A percentile compares a stretch with the other conserved stretches of the same genome.
These are phyloP conservation scores for Phialemoniopsis sp. DNA, from an alignment of 2,329 filamentous ascomycete genomes.

Conservation along the genomic window DNA sequence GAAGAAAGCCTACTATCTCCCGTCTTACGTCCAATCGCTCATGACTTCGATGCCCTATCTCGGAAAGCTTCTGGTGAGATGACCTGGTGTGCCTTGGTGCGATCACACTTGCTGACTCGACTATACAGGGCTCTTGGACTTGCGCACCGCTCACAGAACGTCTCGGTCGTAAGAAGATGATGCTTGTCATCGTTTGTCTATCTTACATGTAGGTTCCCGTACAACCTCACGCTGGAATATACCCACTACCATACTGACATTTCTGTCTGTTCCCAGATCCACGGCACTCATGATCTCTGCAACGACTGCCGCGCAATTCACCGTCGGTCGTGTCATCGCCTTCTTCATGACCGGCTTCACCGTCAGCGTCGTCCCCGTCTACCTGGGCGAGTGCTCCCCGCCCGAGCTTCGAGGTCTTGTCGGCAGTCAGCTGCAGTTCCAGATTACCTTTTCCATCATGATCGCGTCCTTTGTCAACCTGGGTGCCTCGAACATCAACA, in stretches of 20 bases:
- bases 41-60: conserved; percentile 4
- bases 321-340: conserved; percentile 20
- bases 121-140: too few species aligned
- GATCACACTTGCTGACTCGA: too few species aligned
- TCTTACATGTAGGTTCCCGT: too few species aligned
- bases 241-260: too few species aligned
- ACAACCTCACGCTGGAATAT: too few species aligned
- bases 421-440: conserved; percentile 18
- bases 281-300: conserved; percentile 21
- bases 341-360: conserved; percentile 25
- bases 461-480: conserved; percentile 18
- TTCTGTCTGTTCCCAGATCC: too few species aligned
- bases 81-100: too few species aligned
- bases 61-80: conserved; percentile 2
- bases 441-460: conserved; percentile 18
- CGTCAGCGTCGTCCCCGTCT: conserved; percentile 25
- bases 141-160: conserved; percentile 16
- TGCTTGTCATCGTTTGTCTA: conserved; percentile 14
- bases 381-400: conserved; percentile 18
- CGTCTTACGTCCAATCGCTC: conserved; percentile 3
- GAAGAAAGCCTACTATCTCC: conserved; percentile 1
- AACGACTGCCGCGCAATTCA: conserved; percentile 21
- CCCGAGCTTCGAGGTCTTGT: conserved; percentile 19
- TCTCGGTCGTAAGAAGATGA: conserved; percentile 17
- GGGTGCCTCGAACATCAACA: conserved; percentile 24